Evolutionary conservation across 345 rosid species (phyloP).

Genomic region (Theobroma cacao): DNA sequence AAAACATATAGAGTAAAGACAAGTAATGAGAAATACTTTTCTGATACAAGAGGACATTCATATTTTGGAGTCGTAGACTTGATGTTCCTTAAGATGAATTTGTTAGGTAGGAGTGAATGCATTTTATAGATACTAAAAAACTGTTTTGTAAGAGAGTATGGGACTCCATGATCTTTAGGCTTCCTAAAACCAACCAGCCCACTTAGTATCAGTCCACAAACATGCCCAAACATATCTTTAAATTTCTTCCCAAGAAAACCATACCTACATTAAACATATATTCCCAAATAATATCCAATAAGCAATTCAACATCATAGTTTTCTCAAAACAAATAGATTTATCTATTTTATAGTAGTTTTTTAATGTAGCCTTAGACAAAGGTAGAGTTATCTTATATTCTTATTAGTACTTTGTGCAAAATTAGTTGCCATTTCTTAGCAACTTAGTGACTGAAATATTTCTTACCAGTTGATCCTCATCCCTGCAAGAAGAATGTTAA

Average conservation of each 20-base stretch:
- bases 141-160: conserved; percentile 72
- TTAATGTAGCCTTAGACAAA: not conserved
- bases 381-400: not conserved
- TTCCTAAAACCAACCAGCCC: conserved; percentile 70
- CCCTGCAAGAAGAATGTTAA: conserved; percentile 62
- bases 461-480: conserved; percentile 73
- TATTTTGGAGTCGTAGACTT: conserved; percentile 28
- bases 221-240: conserved; percentile 57
- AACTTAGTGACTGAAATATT: not conserved
- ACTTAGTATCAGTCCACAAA: conserved; percentile 51
- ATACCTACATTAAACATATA: conserved; percentile 29
- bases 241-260: conserved; percentile 70
- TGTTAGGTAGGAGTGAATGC: conserved; percentile 69
- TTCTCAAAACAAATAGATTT: not conserved
- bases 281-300: too few species aligned
- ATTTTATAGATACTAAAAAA: conserved; percentile 69
- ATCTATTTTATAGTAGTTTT: too few species aligned
- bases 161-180: conserved; percentile 80
- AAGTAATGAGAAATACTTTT: conserved; percentile 35
- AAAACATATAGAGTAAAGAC: not conserved
- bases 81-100: conserved; percentile 52
- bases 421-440: not conserved
- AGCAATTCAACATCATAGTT: not conserved
- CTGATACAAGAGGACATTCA: conserved; percentile 38
- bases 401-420: not conserved